phyloP scores from a whole-genome alignment of 139 green algal species.

The Asterochloris sp. region DNA sequence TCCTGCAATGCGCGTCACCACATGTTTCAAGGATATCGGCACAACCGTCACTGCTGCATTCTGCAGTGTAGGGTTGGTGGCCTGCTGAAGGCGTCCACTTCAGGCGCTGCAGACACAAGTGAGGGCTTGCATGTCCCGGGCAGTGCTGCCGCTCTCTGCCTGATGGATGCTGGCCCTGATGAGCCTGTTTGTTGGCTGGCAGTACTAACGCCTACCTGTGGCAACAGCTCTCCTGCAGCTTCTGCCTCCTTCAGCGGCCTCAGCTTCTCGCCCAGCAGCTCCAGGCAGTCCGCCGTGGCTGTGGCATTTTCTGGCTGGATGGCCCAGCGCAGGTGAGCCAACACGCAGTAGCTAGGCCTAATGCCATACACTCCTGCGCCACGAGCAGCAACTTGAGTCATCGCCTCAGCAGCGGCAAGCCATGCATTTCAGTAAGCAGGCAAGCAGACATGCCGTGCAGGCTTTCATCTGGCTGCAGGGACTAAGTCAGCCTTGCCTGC shows the following conservation, averaged over 20 bases:
- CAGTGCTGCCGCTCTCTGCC: no score
- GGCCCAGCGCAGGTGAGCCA: conserved; percentile 47
- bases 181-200: not conserved
- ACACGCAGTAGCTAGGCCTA: conserved; percentile 31
- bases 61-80: not conserved
- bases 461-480: not conserved
- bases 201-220: conserved; percentile 10
- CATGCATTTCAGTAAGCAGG: no score
- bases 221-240: conserved; percentile 17
- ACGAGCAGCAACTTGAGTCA: no score
- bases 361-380: conserved; percentile 33
- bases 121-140: no score
- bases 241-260: conserved; percentile 35
- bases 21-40: not conserved
- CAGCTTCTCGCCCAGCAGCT: conserved; percentile 34
- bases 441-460: not conserved
- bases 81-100: no score
- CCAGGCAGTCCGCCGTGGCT: conserved; percentile 40
- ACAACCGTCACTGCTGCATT: not conserved
- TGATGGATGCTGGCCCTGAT: no score
- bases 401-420: no score
- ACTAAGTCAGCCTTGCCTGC: not conserved
- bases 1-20: no score
- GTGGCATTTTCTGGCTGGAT: conserved; percentile 39
- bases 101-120: no score